Conservation (phyloP, 257 asterid species). For the Solanum medicagineum region DNA sequence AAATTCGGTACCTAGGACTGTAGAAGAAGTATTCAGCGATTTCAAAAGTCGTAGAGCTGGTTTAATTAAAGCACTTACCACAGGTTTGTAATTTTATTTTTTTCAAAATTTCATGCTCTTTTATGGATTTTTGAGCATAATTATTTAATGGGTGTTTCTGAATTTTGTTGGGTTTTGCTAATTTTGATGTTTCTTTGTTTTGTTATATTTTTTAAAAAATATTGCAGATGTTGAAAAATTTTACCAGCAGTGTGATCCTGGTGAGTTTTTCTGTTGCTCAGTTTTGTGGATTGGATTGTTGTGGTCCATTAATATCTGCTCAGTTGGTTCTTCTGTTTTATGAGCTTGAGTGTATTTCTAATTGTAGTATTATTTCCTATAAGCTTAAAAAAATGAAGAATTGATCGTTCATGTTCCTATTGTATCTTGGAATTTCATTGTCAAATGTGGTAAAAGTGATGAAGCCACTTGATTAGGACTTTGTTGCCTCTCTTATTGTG, state of each 20-base stretch:
- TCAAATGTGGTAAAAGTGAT: neutral
- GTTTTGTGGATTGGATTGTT: neutral
- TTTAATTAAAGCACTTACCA: conserved; percentile 44
- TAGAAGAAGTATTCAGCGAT: conserved; percentile 72
- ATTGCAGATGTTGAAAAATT: conserved; percentile 83
- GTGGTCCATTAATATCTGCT: neutral
- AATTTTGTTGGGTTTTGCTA: neutral
- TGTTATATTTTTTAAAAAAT: neutral
- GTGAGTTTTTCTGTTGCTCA: conserved; percentile 19
- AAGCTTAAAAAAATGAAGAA: neutral
- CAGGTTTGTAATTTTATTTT: neutral
- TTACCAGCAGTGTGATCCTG: conserved; percentile 90
- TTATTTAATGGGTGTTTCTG: neutral
- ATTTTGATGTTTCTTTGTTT: neutral
- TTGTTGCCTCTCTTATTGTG: neutral
- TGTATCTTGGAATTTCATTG: neutral
- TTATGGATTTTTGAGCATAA: neutral
- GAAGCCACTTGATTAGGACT: neutral
- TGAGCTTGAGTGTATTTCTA: neutral
- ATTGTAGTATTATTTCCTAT: neutral
- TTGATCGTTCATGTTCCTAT: neutral
- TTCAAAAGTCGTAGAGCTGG: conserved; percentile 78
- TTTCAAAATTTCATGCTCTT: neutral
- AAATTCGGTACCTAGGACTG: conserved; percentile 45
- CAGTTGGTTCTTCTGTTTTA: neutral